Base-by-base conservation (phyloP, 495 filamentous ascomycete species). In the Talaromyces ruber region DNA sequence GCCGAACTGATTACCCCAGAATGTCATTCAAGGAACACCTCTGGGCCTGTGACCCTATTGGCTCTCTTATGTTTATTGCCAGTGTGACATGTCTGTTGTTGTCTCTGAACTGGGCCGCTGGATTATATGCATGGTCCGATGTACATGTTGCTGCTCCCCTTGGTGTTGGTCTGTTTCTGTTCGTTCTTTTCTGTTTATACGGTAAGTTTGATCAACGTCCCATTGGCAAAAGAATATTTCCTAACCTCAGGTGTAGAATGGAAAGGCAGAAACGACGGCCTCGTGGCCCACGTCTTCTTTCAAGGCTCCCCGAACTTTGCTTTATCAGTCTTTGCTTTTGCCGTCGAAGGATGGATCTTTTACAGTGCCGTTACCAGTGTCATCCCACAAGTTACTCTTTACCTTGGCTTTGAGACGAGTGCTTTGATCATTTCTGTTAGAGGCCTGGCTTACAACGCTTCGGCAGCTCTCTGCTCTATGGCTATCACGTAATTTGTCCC, bases 341-440 rank as follows among this genome's bases (percentile, higher is more conserved):
- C 76, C 4, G 80, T 83, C 32, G 81, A 85, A 71, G 80, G 79
- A 4, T 85, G 81, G 79, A 79, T 85, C 58, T 84, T 82, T 64
- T 85, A 82, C 65, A 79, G 75, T 57, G 81, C 81, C 24, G 79
- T 85, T 37, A 85, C 83, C 65, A 77, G 75, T 34, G 69, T 82
- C 50, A 78, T 77, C 8, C 81, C 82, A 3, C 79, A 82, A 59
- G 76, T 83, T 54, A 71, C 76, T 12, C 75, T 84, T 0, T 74
- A 83, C 64, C 72, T 85, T 8, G 82, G 81, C n/a, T 84, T 81
- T 61, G 78, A 80, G 61, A 68, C 61, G 14, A 67, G 73, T 57
- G 61, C 79, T 16, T 24, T 55, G 51, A 53, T 53, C 51, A 53
- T 39, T 39, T 39, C 34, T 39, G 34, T 39, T 14, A 39, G 34